These are phyloP conservation scores for Lachancea waltii DNA, from an alignment of 805 yeast species.

Conservation along the genomic window DNA sequence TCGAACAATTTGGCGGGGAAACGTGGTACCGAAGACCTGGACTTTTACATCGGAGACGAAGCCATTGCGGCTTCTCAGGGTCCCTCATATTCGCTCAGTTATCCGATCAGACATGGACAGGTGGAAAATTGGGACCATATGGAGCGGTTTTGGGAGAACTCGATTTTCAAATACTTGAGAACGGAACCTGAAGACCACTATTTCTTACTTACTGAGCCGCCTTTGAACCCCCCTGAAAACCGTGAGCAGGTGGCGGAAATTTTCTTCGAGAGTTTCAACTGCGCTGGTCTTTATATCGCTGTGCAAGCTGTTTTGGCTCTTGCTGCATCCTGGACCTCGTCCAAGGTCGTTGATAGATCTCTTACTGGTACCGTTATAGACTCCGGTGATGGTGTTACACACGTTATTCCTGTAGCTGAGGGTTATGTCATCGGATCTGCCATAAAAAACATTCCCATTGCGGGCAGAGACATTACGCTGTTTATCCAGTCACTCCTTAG, in stretches of 20 bases:
- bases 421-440: constrained; percentile 98
- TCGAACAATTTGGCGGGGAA: constrained; percentile 49
- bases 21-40: constrained; percentile 89
- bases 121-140: constrained; percentile 99
- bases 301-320: constrained; percentile 98
- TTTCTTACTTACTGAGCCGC: constrained; percentile 94
- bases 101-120: constrained; percentile 97
- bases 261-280: constrained; percentile 96
- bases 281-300: constrained; percentile 97
- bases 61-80: constrained; percentile 90
- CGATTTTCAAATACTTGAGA: constrained; percentile 90
- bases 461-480: constrained; percentile 94
- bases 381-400: constrained; percentile 98
- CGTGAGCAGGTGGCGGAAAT: constrained; percentile 98
- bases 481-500: constrained; percentile 90
- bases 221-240: constrained; percentile 98
- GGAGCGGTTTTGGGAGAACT: constrained; percentile 98
- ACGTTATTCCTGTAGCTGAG: constrained; percentile 98
- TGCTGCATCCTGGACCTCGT: constrained; percentile 98
- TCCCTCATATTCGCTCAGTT: constrained; percentile 76
- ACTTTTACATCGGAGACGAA: constrained; percentile 93
- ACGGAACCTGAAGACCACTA: constrained; percentile 99
- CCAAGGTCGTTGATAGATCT: constrained; percentile 90
- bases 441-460: constrained; percentile 94
- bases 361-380: constrained; percentile 98